Base-by-base conservation (phyloP, 805 yeast species). In the Saccharomycopsis selenospora region DNA sequence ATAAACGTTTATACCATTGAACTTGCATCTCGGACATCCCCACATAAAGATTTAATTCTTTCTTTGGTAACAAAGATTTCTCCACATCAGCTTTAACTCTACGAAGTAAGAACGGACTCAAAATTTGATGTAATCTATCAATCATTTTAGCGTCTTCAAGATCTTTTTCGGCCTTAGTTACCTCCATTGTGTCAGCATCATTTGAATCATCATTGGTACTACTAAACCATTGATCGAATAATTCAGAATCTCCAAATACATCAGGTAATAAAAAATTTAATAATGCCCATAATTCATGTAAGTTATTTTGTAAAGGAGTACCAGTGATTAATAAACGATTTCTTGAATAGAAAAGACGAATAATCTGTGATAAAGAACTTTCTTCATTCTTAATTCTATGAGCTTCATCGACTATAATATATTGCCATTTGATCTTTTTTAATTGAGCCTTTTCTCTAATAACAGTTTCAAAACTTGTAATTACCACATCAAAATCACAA, bases 21-120 rank as follows among this genome's bases (percentile, higher is more conserved):
- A 82, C 69, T 67, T 91, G 98, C 98, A 91, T 91, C 25, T 85
- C 89, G 0, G 95, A 80, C 97, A 91, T 89, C 8, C 95, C 95
- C 40, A 90, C 85, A 61, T 91, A 91, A 29, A 93, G 72, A 56
- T 91, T 91, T 41, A 85, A 71, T 66, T 93, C 98, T 49, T 85
- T 84, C 62, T 93, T 93, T 4, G 98, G 98, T 33, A 89, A 68
- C 45, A 91, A 70, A 0, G 95, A 84, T 58, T 82, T 87, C 63
- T 91, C 98, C 36, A 91, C 99, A 60, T 91, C 98, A 2, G 91
- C 72, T 62, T 91, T 91, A 48, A 91, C 86, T 63, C 99, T 78
- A 57, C 99, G 79, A 42, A 91, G 70, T 46, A 91, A 66, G 57
- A 91, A 91, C 1, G 99, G 99, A 25, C 85, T 77, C 51, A 91